Evolutionary conservation across 2,329 filamentous ascomycete genomes (phyloP).

Genomic region (Aureobasidium musti): DNA sequence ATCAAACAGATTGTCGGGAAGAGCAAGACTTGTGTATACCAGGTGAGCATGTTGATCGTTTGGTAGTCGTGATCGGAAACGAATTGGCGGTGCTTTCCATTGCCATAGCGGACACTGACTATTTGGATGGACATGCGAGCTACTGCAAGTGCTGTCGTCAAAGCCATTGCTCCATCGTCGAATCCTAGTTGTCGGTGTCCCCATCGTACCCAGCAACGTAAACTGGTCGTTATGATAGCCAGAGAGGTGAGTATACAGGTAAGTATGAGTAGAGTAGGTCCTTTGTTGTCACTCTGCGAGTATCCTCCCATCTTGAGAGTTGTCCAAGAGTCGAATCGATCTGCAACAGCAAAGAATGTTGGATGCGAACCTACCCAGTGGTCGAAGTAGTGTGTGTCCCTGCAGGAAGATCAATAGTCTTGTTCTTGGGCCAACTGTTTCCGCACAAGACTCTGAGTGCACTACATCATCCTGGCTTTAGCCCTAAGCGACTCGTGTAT

Average conservation of each 20-base stretch:
- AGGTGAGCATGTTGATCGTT: conserved; percentile 43
- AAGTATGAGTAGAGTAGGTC: conserved; percentile 29
- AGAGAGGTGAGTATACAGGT: conserved; percentile 30
- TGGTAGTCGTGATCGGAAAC: conserved; percentile 41
- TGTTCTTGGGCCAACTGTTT: neutral
- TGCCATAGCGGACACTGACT: conserved; percentile 42
- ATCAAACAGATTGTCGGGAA: conserved; percentile 47
- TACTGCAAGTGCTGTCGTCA: conserved; percentile 39
- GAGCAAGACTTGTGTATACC: conserved; percentile 47
- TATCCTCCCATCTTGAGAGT: neutral
- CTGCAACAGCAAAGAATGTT: neutral
- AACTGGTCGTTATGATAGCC: conserved; percentile 26
- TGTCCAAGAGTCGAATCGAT: too few relatives aligned
- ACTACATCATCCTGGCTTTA: neutral
- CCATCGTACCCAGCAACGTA: conserved; percentile 29
- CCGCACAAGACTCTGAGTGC: neutral
- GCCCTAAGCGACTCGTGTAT: neutral
- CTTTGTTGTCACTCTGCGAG: conserved; percentile 25
- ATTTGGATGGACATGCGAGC: conserved; percentile 43
- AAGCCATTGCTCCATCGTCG: conserved; percentile 46
- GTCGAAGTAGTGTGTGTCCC: neutral
- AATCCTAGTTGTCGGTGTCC: conserved; percentile 36
- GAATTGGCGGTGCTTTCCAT: conserved; percentile 46
- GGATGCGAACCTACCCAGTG: neutral
- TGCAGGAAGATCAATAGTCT: neutral